Evolutionary conservation across 495 filamentous ascomycete genomes (phyloP), one percentile per base, ranked within the genome.

Genomic region (Aspergillus baeticus): DNA sequence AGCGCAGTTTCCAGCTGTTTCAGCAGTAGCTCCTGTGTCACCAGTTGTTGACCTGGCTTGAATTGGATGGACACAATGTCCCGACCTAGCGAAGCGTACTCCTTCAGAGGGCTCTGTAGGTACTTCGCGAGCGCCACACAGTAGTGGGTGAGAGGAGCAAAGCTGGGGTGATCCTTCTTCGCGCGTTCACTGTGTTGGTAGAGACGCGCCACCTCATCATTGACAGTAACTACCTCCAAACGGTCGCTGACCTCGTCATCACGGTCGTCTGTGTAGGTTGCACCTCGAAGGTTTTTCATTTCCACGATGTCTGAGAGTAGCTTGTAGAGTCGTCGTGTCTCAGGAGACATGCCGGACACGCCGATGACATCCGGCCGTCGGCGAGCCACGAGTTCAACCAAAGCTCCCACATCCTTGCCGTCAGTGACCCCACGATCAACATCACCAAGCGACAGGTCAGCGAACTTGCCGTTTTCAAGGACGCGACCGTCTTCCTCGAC

Each of bases 201-300:
- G 5, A 98, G 80, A 17, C 94, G 82, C 23, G 94, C 94, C 39
- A 96, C 90, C 72, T 98, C 94, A 61, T 98, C 94, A 58, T 98
- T 96, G 62, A 97, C 89, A 57, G 95, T 86, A 35, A 96, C 79
- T 13, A 97, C 86, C 54, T 98, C 93, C 26, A 98, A 74, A 17
- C 79, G 78, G 58, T 92, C 90, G 58, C 75, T 86, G 48, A 84
- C 77, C 41, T 82, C 81, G 33, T 79, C 73, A 23, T 81, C 80
- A 23, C 70, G 72, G 34, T 81, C 79, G 51, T 90, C 87, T 21
- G 88, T 84, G 59, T 85, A 92, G 7, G 86, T 82, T 5, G 89
- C 80, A n/a, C 87, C 85, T 21, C 81, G 81, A 6, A 98, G 77
- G 36, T 88, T 80, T 59, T 88, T 86, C 33, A 86, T 80, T 35